phyloP scores from a whole-genome alignment of 805 yeast genomes.

The Kodamaea kaohsiungensis region DNA sequence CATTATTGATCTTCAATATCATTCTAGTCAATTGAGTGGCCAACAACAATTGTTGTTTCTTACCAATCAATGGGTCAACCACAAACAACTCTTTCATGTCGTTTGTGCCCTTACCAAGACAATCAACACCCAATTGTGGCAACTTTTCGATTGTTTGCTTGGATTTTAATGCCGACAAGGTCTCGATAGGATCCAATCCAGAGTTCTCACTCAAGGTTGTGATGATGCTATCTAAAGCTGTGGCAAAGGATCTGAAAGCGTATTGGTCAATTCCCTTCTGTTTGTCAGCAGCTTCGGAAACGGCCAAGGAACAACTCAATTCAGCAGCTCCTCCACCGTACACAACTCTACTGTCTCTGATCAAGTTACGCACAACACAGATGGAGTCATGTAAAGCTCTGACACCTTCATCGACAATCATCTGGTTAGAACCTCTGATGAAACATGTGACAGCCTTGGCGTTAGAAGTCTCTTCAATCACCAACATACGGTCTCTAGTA shows the following conservation, averaged over 20 bases:
- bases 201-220: constrained; percentile 96
- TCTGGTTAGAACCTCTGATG: constrained; percentile 92
- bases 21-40: constrained; percentile 98
- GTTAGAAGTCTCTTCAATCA: constrained; percentile 85
- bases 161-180: constrained; percentile 79
- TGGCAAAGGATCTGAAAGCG: constrained; percentile 93
- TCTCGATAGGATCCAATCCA: constrained; percentile 91
- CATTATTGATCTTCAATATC: constrained; percentile 96
- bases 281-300: constrained; percentile 86
- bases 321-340: constrained; percentile 99
- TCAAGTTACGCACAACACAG: constrained; percentile 95
- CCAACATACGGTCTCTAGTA: constrained; percentile 93
- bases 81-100: constrained; percentile 95
- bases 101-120: constrained; percentile 82
- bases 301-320: constrained; percentile 88
- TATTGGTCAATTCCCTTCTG: constrained; percentile 96
- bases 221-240: constrained; percentile 89
- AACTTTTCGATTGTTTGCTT: constrained; percentile 75
- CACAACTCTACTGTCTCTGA: constrained; percentile 90
- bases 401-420: constrained; percentile 96
- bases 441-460: constrained; percentile 90
- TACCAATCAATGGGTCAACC: constrained; percentile 95
- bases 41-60: constrained; percentile 90
- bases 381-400: constrained; percentile 96
- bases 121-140: constrained; percentile 86